These are phyloP conservation scores for Orbilia ellipsospora DNA, from an alignment of 2,329 filamentous ascomycete genomes.

Conservation along the genomic window DNA sequence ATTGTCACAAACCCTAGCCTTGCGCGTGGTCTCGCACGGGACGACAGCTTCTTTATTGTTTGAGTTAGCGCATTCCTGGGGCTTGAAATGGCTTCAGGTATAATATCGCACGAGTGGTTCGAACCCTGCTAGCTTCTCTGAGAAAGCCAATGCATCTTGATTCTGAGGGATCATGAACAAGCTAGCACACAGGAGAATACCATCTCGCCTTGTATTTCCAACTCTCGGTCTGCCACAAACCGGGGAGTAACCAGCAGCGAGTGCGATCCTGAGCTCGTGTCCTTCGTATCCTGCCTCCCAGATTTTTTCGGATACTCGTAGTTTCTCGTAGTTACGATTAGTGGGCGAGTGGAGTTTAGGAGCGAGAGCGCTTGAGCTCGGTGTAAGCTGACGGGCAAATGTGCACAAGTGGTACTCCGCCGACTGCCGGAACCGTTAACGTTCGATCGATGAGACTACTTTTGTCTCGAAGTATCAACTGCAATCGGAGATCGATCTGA, in stretches of 20 bases:
- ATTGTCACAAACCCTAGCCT: conserved; percentile 10
- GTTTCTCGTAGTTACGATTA: conserved; percentile 25
- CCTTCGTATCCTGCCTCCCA: conserved; percentile 8
- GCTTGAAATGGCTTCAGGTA: conserved; percentile 2
- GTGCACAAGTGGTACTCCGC: conserved; percentile 3
- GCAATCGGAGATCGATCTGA: not conserved
- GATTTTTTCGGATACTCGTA: too few species aligned
- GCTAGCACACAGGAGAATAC: conserved; percentile 32
- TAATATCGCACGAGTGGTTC: conserved; percentile 20
- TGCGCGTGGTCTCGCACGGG: conserved; percentile 15
- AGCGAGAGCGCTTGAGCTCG: conserved; percentile 41
- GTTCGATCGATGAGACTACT: conserved; percentile 1
- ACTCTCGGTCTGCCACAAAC: conserved; percentile 1
- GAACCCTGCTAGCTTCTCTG: conserved; percentile 40
- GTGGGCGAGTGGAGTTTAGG: conserved; percentile 4
- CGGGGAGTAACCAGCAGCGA: not conserved
- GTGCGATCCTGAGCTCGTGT: conserved; percentile 37
- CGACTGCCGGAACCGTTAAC: conserved; percentile 37
- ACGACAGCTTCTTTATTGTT: conserved; percentile 1
- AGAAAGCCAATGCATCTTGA: conserved; percentile 18
- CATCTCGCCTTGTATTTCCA: conserved; percentile 46
- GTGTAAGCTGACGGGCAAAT: conserved; percentile 46
- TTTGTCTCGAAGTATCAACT: not conserved
- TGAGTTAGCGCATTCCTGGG: conserved; percentile 13
- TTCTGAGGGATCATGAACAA: conserved; percentile 7